These are phyloP conservation scores for Alternaria conjuncta DNA, from an alignment of 2,329 filamentous ascomycete species.

Conservation along the genomic window DNA sequence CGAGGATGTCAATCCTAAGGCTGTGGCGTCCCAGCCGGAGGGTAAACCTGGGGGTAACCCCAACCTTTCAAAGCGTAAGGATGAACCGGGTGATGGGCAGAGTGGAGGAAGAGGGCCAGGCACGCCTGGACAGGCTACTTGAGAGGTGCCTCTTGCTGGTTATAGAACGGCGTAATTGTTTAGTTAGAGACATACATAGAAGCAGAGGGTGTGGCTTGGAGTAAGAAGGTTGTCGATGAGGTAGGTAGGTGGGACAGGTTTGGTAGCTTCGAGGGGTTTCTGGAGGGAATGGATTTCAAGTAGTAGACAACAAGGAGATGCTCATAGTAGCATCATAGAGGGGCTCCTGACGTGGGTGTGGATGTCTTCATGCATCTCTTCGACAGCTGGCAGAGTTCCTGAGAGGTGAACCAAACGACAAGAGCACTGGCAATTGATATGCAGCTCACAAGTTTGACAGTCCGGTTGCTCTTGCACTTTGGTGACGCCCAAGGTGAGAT, in stretches of 20 bases:
- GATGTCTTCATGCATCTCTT: neutral
- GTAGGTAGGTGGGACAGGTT: neutral
- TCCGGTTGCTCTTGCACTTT: neutral
- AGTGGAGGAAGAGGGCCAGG: neutral
- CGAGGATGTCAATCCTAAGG: neutral
- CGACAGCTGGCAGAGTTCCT: neutral
- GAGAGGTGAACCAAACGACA: neutral
- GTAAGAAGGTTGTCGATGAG: slow-evolving; percentile 1
- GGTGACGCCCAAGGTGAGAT: neutral
- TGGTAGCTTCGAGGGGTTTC: neutral
- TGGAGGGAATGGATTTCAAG: neutral
- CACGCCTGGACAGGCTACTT: neutral
- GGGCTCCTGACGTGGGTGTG: neutral
- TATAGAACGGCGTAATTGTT: neutral
- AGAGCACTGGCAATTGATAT: neutral
- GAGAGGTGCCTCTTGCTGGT: neutral
- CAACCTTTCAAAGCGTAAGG: neutral
- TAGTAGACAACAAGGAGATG: neutral
- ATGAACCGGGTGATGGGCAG: neutral
- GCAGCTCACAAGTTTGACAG: neutral
- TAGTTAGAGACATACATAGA: neutral
- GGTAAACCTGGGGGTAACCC: too few relatives aligned
- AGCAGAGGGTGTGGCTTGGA: slow-evolving; percentile 13
- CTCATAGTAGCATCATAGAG: neutral
- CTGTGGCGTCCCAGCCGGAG: neutral